These are phyloP conservation scores for Parasarocladium wereldwijsianum DNA, from an alignment of 2,329 filamentous ascomycete species.

Conservation along the genomic window DNA sequence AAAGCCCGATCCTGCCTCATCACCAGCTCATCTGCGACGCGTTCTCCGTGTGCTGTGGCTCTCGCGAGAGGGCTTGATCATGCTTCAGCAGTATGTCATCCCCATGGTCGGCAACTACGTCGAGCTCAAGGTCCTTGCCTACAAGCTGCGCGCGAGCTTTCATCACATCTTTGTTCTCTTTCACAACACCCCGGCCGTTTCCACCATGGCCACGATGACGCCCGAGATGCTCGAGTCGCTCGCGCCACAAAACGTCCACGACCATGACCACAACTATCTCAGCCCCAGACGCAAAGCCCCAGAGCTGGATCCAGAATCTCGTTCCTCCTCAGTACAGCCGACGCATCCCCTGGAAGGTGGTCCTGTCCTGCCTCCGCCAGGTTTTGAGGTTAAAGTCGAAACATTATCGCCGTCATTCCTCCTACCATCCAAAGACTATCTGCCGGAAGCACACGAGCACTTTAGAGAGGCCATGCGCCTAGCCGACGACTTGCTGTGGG, in stretches of 20 bases:
- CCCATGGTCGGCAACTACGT: constrained; percentile 66
- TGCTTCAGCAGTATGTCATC: constrained; percentile 76
- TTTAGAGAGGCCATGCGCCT: constrained; percentile 66
- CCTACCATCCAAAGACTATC: constrained; percentile 64
- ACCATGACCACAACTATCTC: no score
- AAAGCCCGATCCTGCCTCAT: constrained; percentile 62
- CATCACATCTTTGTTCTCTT: constrained; percentile 96
- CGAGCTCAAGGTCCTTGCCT: constrained; percentile 78
- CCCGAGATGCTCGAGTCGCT: constrained; percentile 26
- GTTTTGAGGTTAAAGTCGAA: constrained; percentile 28
- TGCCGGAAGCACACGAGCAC: constrained; percentile 65
- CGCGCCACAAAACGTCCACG: constrained; percentile 12
- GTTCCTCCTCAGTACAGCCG: constrained; percentile 30
- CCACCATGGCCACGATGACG: constrained; percentile 38
- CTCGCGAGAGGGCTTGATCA: constrained; percentile 74
- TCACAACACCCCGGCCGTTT: constrained; percentile 75
- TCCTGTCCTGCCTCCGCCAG: constrained; percentile 41
- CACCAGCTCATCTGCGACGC: constrained; percentile 67
- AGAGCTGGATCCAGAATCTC: constrained; percentile 27
- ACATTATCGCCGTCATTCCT: constrained; percentile 54
- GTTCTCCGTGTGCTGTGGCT: constrained; percentile 91
- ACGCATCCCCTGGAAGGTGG: constrained; percentile 40
- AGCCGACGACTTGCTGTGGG: constrained; percentile 63
- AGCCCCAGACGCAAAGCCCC: constrained; percentile 34
- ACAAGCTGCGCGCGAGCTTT: constrained; percentile 86